These are phyloP conservation scores for Passiflora organensis DNA, from an alignment of 345 rosid species.

Conservation along the genomic window DNA sequence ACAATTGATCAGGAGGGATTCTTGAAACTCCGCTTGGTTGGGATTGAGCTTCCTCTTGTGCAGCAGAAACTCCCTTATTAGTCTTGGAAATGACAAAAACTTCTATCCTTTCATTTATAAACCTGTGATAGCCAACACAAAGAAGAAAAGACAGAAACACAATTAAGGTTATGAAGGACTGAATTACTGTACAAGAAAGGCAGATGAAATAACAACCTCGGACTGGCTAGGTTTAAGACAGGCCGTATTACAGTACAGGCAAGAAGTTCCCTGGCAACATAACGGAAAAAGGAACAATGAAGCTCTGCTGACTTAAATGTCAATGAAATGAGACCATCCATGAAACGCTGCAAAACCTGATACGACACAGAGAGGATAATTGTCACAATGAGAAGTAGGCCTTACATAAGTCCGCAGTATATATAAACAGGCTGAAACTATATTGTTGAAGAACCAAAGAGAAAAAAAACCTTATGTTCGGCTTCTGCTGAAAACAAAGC, in stretches of 20 bases:
- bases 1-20: conserved; percentile 63
- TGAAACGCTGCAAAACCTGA: conserved; percentile 91
- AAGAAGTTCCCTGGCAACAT: conserved; percentile 81
- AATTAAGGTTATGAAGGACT: conserved; percentile 5
- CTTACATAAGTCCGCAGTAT: background rate
- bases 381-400: conserved; percentile 2
- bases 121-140: conserved; percentile 44
- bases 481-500: conserved; percentile 89
- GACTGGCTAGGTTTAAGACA: conserved; percentile 78
- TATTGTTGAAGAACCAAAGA: conserved; percentile 11
- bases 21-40: conserved; percentile 53
- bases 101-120: conserved; percentile 90
- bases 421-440: conserved; percentile 1
- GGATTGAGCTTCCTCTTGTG: conserved; percentile 49
- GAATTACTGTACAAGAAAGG: background rate
- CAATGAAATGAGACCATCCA: conserved; percentile 72
- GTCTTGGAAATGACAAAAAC: conserved; percentile 60
- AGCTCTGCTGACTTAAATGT: conserved; percentile 87
- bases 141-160: conserved; percentile 13
- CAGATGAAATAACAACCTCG: conserved; percentile 49
- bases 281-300: conserved; percentile 72
- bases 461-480: conserved; percentile 89
- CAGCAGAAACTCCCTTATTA: conserved; percentile 36
- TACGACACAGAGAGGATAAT: conserved; percentile 12
- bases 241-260: conserved; percentile 95